A percentile compares a stretch with the other conserved stretches of the same genome.
Conservation (phyloP, 495 filamentous ascomycete genomes). For the Penicillium coprophilum region DNA sequence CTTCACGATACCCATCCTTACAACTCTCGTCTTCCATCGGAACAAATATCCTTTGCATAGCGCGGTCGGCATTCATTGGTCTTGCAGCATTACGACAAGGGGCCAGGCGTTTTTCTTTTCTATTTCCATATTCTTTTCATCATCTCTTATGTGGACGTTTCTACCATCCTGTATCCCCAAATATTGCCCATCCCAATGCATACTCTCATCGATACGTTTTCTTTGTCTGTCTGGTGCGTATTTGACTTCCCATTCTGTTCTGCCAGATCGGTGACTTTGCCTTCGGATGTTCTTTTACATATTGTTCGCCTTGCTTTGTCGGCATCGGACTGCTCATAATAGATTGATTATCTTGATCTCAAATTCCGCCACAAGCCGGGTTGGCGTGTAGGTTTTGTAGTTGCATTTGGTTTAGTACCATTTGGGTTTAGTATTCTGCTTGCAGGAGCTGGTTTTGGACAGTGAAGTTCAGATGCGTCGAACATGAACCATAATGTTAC, state of each 20-base stretch:
- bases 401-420: not conserved
- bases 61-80: conserved; percentile 44
- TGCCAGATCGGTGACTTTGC: not conserved
- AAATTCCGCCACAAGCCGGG: not conserved
- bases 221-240: conserved; percentile 7
- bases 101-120: conserved; percentile 37
- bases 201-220: conserved; percentile 11
- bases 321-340: conserved; percentile 8
- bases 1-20: conserved; percentile 34
- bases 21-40: conserved; percentile 25
- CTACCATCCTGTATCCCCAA: conserved; percentile 2
- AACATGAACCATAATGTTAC: not conserved
- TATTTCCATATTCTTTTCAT: conserved; percentile 20
- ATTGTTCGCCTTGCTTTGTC: conserved; percentile 7
- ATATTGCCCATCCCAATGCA: conserved; percentile 13
- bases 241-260: conserved; percentile 4
- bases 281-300: conserved; percentile 6
- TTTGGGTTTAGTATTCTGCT: not conserved
- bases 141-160: conserved; percentile 12
- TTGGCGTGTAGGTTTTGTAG: not conserved
- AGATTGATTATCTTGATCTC: conserved; percentile 14
- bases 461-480: not conserved
- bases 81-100: conserved; percentile 40
- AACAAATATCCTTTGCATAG: conserved; percentile 44
- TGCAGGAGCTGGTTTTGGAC: not conserved